Evolutionary conservation across 192 early-diverging fungal genomes (phyloP), one percentile per base, ranked within the genome.

Genomic region (Phycomyces blakesleeanus): DNA sequence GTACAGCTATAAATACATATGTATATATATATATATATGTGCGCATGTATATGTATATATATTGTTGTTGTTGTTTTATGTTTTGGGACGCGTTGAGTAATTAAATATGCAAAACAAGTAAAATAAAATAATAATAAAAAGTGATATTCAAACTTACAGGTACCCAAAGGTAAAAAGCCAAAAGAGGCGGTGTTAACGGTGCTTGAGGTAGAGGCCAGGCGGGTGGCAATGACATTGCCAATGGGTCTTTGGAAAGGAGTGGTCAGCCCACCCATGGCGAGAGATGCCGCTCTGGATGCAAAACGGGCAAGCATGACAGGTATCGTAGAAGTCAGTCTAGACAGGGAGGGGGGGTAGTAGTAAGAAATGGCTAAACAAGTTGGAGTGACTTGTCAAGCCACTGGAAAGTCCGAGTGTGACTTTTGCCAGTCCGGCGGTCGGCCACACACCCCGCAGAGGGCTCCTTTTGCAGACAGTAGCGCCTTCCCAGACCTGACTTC

Each of bases 371-470:
- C 15, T 18, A 47, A 47, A 47, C 15, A 18, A 14, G 18, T 3
- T n/a, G 15, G 18, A 47, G 44, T 47, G 44, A 47, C 44, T 47
- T 18, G 29, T 34, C 29, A 34, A 47, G 44, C 44, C 44, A 47
- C 44, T 47, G 44, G 15, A 34, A 14, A 47, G 44, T 47, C 44
- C 44, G 44, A 47, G 44, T 47, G 44, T 47, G 44, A 47, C 44
- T 47, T 47, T 47, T 47, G 44, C 12, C 44, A 18, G 44, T 47
- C 44, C 44, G 44, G 44, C 18, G 44, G 2, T 14, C 44, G 44
- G 44, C 18, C 15, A n/a, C 44, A 34, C 29, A 34, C 44, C 44
- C 44, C 18, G 44, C 44, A 47, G 18, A 18, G 12, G 40, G 44
- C 15, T 34, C 29, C 29, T 47, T 47, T 47, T 47, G 44, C 44